Percentiles rank a stretch among this genome's conserved stretches.
Evolutionary conservation across 352 stramenopile species (phyloP).

Genomic region (Phytophthora podocarpi): DNA sequence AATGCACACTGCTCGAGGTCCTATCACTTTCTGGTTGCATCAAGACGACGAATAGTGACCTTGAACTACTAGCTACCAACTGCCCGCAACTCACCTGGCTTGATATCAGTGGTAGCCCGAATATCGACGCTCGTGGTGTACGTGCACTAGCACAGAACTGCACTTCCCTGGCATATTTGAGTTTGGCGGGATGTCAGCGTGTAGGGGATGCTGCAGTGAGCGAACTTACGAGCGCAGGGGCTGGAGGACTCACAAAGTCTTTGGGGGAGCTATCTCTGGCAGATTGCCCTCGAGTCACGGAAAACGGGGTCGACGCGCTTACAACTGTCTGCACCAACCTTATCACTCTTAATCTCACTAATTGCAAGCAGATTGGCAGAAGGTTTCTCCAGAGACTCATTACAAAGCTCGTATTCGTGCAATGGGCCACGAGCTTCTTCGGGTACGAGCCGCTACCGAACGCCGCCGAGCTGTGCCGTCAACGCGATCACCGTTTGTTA

Average conservation of each 20-base stretch:
- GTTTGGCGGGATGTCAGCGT: conserved; percentile 74
- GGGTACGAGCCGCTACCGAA: conserved; percentile 88
- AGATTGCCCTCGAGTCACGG: conserved; percentile 73
- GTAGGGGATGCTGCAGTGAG: conserved; percentile 74
- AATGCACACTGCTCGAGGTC: conserved; percentile 69
- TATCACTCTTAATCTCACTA: conserved; percentile 87
- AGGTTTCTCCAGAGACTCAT: conserved; percentile 79
- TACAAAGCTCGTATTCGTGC: conserved; percentile 78
- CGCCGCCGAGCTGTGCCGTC: conserved; percentile 66
- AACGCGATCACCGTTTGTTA: conserved; percentile 58
- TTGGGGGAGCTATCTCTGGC: conserved; percentile 65
- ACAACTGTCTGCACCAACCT: conserved; percentile 68
- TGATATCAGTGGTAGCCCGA: conserved; percentile 84
- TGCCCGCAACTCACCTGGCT: conserved; percentile 73
- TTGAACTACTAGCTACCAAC: conserved; percentile 53
- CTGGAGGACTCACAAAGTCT: conserved; percentile 30
- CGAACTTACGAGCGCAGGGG: conserved; percentile 40
- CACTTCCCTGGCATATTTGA: conserved; percentile 64
- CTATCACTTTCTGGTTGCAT: conserved; percentile 88
- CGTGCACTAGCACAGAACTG: conserved; percentile 65
- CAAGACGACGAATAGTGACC: conserved; percentile 80
- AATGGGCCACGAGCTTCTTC: conserved; percentile 83
- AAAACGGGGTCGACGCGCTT: conserved; percentile 69
- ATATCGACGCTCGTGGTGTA: conserved; percentile 64
- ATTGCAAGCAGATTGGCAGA: conserved; percentile 71